phyloP scores from a whole-genome alignment of 208 protist species.

The Crithidia bombi region DNA sequence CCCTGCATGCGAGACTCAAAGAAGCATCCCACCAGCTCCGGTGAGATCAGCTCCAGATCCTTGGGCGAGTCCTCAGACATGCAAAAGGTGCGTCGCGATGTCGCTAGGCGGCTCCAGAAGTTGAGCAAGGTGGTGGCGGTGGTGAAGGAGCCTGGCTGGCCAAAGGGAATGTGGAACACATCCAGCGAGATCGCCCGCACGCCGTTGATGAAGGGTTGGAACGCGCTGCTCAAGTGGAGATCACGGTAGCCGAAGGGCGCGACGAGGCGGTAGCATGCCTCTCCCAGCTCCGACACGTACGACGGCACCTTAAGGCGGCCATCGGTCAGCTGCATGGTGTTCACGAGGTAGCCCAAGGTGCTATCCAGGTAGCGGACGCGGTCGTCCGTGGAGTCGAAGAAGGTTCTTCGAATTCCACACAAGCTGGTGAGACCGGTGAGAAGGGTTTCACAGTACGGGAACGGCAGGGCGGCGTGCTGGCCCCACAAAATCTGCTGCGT shows the following conservation, averaged over 20 bases:
- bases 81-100: constrained; percentile 63
- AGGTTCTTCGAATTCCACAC: constrained; percentile 80
- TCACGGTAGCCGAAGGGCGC: constrained; percentile 80
- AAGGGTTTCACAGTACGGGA: constrained; percentile 68
- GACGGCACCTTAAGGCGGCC: constrained; percentile 64
- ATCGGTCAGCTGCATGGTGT: constrained; percentile 41
- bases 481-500: constrained; percentile 71
- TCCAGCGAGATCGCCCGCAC: constrained; percentile 55
- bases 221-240: constrained; percentile 48
- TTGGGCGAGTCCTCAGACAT: constrained; percentile 37
- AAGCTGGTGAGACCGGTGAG: constrained; percentile 64
- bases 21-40: constrained; percentile 51
- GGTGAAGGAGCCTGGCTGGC: constrained; percentile 69
- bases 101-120: constrained; percentile 74
- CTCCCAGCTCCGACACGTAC: constrained; percentile 64
- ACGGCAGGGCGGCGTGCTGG: constrained; percentile 70
- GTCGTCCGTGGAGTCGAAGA: constrained; percentile 76
- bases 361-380: constrained; percentile 65
- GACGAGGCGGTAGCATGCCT: constrained; percentile 63
- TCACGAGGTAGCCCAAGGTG: constrained; percentile 48
- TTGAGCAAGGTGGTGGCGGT: constrained; percentile 65
- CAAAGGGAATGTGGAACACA: constrained; percentile 73
- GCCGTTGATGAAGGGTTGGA: constrained; percentile 51
- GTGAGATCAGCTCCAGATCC: constrained; percentile 59
- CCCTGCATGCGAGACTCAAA: constrained; percentile 53